phyloP scores from a whole-genome alignment of 495 filamentous ascomycete genomes.

The Physcia stellaris region DNA sequence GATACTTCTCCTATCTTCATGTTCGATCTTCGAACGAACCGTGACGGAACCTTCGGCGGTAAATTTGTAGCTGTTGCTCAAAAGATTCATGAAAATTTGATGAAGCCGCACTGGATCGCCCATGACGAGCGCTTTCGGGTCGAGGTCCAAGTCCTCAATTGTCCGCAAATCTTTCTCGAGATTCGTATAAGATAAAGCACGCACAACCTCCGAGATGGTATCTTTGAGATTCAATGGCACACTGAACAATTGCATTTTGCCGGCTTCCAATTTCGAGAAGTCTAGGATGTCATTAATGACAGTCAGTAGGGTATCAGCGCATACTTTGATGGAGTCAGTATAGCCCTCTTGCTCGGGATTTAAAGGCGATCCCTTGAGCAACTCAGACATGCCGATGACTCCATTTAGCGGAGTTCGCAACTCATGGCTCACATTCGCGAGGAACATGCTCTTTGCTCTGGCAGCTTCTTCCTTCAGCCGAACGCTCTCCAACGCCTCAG shows the following conservation, averaged over 20 bases:
- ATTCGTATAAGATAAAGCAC: conserved; percentile 75
- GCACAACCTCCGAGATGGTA: conserved; percentile 76
- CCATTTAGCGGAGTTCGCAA: conserved; percentile 77
- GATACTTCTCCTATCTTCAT: conserved; percentile 54
- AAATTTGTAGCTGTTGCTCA: conserved; percentile 91
- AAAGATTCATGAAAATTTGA: conserved; percentile 85
- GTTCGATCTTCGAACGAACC: conserved; percentile 54
- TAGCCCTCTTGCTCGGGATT: conserved; percentile 76
- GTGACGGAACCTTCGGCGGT: conserved; percentile 76
- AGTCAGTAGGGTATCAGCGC: conserved; percentile 77
- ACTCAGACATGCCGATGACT: conserved; percentile 80
- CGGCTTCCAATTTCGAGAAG: conserved; percentile 86
- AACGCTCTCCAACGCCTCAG: conserved; percentile 72
- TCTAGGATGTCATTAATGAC: conserved; percentile 94
- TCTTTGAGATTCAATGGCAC: conserved; percentile 75
- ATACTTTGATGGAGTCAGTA: conserved; percentile 84
- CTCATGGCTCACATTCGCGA: conserved; percentile 85
- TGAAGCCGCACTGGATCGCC: conserved; percentile 84
- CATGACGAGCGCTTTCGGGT: conserved; percentile 65
- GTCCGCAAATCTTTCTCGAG: conserved; percentile 63
- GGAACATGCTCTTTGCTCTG: conserved; percentile 80
- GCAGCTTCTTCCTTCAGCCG: conserved; percentile 84
- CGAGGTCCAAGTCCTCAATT: conserved; percentile 51
- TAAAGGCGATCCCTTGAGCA: conserved; percentile 64
- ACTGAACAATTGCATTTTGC: conserved; percentile 86